phyloP scores from a whole-genome alignment of 2,329 filamentous ascomycete genomes.

The Aureobasidium sp. region DNA sequence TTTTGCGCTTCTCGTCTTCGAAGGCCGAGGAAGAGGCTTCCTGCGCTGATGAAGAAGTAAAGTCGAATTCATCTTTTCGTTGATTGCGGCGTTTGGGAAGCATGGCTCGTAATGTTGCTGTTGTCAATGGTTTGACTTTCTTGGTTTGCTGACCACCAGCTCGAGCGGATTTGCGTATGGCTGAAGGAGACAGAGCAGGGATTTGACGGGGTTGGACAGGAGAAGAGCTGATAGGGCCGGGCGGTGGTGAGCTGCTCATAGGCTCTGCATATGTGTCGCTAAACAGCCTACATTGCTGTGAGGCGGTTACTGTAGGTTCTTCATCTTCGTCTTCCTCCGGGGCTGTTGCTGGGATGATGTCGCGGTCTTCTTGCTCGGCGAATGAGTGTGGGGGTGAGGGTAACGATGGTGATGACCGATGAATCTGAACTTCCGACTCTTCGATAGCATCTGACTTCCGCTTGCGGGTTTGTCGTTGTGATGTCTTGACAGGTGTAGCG shows the following conservation, averaged over 20 bases:
- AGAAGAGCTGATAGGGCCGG: slow-evolving; percentile 14
- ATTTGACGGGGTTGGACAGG: not conserved
- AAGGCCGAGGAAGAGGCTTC: slow-evolving; percentile 37
- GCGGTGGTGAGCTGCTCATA: slow-evolving; percentile 24
- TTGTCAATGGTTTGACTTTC: slow-evolving; percentile 37
- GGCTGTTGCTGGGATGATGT: slow-evolving; percentile 15
- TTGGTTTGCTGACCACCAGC: slow-evolving; percentile 25
- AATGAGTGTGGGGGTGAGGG: slow-evolving; percentile 2
- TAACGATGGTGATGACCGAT: slow-evolving; percentile 41
- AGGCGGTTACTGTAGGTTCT: not conserved
- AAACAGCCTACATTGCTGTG: slow-evolving; percentile 14
- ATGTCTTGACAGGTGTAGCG: not conserved
- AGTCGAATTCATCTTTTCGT: slow-evolving; percentile 42
- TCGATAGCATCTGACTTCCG: slow-evolving; percentile 25
- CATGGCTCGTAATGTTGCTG: slow-evolving; percentile 48
- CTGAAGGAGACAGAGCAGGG: slow-evolving; percentile 28
- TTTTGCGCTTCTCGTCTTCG: slow-evolving; percentile 43
- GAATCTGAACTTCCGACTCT: slow-evolving; percentile 38
- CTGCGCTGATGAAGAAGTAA: slow-evolving; percentile 41
- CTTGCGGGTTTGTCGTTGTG: slow-evolving; percentile 13
- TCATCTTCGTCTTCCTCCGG: slow-evolving; percentile 10
- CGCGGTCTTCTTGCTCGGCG: slow-evolving; percentile 2
- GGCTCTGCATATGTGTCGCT: slow-evolving; percentile 23
- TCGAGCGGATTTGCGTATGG: slow-evolving; percentile 29
- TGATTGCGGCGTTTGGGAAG: slow-evolving; percentile 45